Evolutionary conservation across 441 rosid genomes (phyloP).

Genomic region (Pelargonium myrrhifolium): DNA sequence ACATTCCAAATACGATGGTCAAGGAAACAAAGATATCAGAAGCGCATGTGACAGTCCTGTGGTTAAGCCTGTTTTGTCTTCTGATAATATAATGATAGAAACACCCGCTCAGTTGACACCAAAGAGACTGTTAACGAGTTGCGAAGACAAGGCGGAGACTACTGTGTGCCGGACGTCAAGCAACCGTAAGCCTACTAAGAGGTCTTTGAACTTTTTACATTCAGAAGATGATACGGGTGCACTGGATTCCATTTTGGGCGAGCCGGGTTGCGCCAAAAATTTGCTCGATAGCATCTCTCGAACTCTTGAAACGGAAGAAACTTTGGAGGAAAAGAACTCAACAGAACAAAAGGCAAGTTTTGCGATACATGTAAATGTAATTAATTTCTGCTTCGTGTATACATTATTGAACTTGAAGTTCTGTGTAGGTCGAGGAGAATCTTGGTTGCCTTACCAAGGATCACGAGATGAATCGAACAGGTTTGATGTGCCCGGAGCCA

Average conservation of each 20-base stretch:
- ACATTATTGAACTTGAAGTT: constrained; percentile 3
- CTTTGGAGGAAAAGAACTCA: not conserved
- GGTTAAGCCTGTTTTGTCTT: constrained; percentile 20
- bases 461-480: constrained; percentile 1
- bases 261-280: constrained; percentile 13
- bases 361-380: too few relatives aligned
- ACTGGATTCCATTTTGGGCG: not conserved
- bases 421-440: constrained; percentile 20
- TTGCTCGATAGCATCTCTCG: constrained; percentile 9
- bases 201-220: constrained; percentile 34
- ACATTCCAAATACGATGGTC: constrained; percentile 8
- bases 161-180: constrained; percentile 10
- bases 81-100: constrained; percentile 23
- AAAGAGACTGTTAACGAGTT: constrained; percentile 26
- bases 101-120: constrained; percentile 47
- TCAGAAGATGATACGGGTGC: constrained; percentile 18
- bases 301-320: constrained; percentile 1
- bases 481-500: constrained; percentile 13
- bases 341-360: constrained; percentile 22
- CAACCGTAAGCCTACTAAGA: constrained; percentile 33
- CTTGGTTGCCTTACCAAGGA: constrained; percentile 9
- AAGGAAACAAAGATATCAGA: constrained; percentile 12
- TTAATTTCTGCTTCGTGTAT: not conserved
- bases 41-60: constrained; percentile 27
- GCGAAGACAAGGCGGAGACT: constrained; percentile 22